A percentile compares a stretch with the other conserved stretches of the same genome.
Conservation (phyloP, 148 eudicot species). For the Simmondsia chinensis region DNA sequence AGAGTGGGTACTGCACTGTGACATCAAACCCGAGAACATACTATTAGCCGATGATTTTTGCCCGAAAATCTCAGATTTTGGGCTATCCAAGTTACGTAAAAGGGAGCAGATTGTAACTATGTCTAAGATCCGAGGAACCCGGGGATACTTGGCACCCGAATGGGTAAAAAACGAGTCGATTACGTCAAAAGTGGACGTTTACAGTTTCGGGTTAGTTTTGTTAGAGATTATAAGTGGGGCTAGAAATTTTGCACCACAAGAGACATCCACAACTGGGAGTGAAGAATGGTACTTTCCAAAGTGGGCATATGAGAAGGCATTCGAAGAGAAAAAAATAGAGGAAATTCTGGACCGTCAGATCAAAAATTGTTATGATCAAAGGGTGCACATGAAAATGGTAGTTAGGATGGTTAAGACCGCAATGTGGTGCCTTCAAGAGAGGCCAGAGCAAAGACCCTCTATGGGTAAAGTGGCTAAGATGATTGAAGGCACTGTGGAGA, state of each 20-base stretch:
- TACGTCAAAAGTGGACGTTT: conserved; percentile 80
- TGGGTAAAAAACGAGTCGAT: conserved; percentile 53
- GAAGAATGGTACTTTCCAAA: conserved; percentile 74
- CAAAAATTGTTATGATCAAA: conserved; percentile 38
- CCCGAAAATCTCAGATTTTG: conserved; percentile 79
- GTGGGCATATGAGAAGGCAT: conserved; percentile 77
- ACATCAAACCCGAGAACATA: conserved; percentile 87
- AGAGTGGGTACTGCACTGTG: conserved; percentile 88
- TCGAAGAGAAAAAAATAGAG: conserved; percentile 52
- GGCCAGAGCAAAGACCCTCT: conserved; percentile 71
- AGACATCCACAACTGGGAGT: conserved; percentile 36
- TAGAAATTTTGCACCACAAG: conserved; percentile 40
- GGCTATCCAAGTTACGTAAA: conserved; percentile 66
- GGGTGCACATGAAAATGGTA: conserved; percentile 43
- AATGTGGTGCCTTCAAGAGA: conserved; percentile 89
- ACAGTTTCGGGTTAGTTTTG: conserved; percentile 74
- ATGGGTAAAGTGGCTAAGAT: conserved; percentile 96
- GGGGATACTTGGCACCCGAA: conserved; percentile 87
- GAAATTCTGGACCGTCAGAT: conserved; percentile 54
- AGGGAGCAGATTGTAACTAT: conserved; percentile 57
- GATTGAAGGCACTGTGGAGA: conserved; percentile 85
- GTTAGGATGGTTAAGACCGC: conserved; percentile 87
- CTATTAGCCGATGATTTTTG: conserved; percentile 82
- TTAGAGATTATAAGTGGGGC: conserved; percentile 63
- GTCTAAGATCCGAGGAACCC: conserved; percentile 62